These are phyloP conservation scores for Oenanthe javanica DNA, from an alignment of 140 eudicot genomes.

Conservation along the genomic window DNA sequence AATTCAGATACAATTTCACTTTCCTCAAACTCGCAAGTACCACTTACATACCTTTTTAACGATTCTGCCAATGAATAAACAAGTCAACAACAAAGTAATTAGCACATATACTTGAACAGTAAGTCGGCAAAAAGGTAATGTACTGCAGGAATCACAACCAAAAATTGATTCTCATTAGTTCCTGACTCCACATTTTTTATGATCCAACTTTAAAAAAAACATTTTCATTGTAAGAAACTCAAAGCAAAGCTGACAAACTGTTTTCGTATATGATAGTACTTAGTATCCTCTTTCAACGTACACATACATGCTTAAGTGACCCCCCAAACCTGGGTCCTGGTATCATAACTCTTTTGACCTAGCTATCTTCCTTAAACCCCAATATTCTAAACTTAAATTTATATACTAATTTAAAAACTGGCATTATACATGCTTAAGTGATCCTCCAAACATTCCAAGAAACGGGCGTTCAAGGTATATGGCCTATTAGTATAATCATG, in stretches of 20 bases:
- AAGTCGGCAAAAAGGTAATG: not conserved
- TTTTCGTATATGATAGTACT: not conserved
- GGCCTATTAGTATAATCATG: not conserved
- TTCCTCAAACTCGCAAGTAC: not conserved
- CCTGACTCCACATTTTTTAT: not conserved
- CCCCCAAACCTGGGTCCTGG: not conserved
- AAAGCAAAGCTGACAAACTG: not conserved
- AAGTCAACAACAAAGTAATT: slow-evolving; percentile 2
- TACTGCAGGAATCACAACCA: not conserved
- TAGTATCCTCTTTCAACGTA: not conserved
- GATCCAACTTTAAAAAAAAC: not conserved
- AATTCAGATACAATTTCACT: not conserved
- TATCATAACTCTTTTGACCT: not conserved
- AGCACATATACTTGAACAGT: not conserved
- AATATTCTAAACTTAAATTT: not conserved
- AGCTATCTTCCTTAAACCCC: not conserved
- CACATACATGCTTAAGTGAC: not conserved
- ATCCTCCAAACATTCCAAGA: not conserved
- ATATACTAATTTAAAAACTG: not conserved
- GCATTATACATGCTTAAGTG: not conserved
- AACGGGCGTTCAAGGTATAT: too few species aligned
- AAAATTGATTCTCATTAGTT: not conserved
- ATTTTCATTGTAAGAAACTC: not conserved
- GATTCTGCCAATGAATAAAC: not conserved
- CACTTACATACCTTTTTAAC: not conserved